A percentile compares a stretch with the other conserved stretches of the same genome.
Evolutionary conservation across 2,329 filamentous ascomycete species (phyloP).

Genomic region (Alternaria sp.): DNA sequence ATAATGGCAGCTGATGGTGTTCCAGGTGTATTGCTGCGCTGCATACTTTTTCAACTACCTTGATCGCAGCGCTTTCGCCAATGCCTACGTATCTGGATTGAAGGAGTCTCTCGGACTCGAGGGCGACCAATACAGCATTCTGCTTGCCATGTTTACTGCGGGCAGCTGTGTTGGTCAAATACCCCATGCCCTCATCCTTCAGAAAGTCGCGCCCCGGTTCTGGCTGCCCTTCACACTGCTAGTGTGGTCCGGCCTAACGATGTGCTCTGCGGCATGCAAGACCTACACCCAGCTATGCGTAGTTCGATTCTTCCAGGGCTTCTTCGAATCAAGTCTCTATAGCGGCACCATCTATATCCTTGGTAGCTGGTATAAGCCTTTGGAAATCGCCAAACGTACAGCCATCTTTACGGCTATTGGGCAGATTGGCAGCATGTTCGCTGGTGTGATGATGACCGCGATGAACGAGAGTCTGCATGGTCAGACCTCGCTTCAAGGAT

Average conservation of each 20-base stretch:
- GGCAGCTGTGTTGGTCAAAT: slow-evolving; percentile 39
- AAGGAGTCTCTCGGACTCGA: slow-evolving; percentile 32
- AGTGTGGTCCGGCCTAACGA: slow-evolving; percentile 39
- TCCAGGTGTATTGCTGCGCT: slow-evolving; percentile 35
- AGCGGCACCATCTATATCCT: slow-evolving; percentile 41
- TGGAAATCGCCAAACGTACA: slow-evolving; percentile 39
- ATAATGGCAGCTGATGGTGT: background rate
- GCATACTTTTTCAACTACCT: slow-evolving; percentile 45
- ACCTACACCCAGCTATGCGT: slow-evolving; percentile 36
- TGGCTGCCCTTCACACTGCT: slow-evolving; percentile 39
- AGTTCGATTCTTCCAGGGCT: slow-evolving; percentile 35
- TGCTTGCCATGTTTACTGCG: slow-evolving; percentile 38
- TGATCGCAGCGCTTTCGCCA: slow-evolving; percentile 35
- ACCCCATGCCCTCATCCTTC: slow-evolving; percentile 38
- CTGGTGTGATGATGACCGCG: slow-evolving; percentile 43
- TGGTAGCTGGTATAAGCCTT: slow-evolving; percentile 37
- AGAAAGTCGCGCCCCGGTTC: slow-evolving; percentile 35
- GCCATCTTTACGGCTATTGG: slow-evolving; percentile 40
- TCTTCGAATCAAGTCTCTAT: slow-evolving; percentile 39
- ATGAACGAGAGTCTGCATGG: slow-evolving; percentile 35
- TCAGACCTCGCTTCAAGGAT: slow-evolving; percentile 28
- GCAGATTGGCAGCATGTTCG: slow-evolving; percentile 41
- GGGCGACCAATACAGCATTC: slow-evolving; percentile 39
- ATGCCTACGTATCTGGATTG: slow-evolving; percentile 40
- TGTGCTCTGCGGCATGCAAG: slow-evolving; percentile 36